These are phyloP conservation scores for Vickermania spadyakhi DNA, from an alignment of 208 protist species.

Conservation along the genomic window DNA sequence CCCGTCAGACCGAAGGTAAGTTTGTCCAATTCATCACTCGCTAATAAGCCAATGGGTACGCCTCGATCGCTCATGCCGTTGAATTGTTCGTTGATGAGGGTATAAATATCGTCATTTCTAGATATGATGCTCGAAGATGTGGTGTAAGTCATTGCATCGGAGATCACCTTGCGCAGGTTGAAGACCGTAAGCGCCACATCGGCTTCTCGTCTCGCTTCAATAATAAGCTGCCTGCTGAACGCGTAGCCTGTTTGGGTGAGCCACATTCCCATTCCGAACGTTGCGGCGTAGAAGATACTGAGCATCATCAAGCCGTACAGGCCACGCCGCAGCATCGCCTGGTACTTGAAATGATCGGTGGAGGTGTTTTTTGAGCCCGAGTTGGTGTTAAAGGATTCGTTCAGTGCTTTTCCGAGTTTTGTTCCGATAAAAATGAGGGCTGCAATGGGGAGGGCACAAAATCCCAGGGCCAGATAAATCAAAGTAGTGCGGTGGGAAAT, in stretches of 20 bases:
- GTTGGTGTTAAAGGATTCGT: not conserved
- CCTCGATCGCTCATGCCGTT: not conserved
- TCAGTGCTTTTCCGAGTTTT: not conserved
- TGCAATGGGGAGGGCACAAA: not conserved
- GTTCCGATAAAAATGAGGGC: not conserved
- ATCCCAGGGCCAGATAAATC: not conserved
- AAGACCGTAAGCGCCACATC: not conserved
- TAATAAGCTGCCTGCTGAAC: conserved; percentile 4
- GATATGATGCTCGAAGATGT: not conserved
- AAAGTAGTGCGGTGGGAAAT: not conserved
- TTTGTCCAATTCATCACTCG: not conserved
- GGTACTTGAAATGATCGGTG: conserved; percentile 6
- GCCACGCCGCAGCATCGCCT: conserved; percentile 5
- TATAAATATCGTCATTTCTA: not conserved
- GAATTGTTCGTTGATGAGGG: not conserved
- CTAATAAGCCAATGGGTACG: conserved; percentile 3
- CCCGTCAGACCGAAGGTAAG: conserved; percentile 6
- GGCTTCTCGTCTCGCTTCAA: not conserved
- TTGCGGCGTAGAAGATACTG: conserved; percentile 2
- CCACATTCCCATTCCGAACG: conserved; percentile 7
- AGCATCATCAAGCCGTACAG: conserved; percentile 1
- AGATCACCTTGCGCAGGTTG: conserved; percentile 4
- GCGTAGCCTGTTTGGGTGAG: conserved; percentile 8
- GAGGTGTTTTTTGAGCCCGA: not conserved
- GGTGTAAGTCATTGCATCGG: not conserved